Conservation (phyloP, 352 stramenopile genomes). For the Globisporangium emineosum region DNA sequence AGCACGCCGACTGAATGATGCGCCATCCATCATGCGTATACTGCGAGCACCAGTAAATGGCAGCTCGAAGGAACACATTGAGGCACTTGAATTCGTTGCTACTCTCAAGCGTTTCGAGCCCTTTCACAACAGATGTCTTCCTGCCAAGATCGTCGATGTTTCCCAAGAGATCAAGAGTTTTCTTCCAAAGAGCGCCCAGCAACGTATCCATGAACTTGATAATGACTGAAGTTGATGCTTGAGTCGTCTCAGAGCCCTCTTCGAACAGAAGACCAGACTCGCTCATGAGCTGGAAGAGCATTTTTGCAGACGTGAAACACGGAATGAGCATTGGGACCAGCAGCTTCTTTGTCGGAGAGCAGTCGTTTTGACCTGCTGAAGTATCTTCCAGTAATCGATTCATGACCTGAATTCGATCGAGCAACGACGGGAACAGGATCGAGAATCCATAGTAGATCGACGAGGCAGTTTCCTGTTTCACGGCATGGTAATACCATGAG, state of each 20-base stretch:
- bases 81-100: conserved; percentile 77
- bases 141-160: conserved; percentile 14
- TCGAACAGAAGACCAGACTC: conserved; percentile 35
- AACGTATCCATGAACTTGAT: conserved; percentile 56
- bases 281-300: conserved; percentile 79
- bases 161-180: conserved; percentile 27
- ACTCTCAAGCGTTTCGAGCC: conserved; percentile 43
- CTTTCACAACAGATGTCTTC: conserved; percentile 11
- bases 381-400: conserved; percentile 65
- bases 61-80: conserved; percentile 67
- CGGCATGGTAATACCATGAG: conserved; percentile 67
- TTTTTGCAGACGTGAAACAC: conserved; percentile 80
- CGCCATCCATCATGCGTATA: conserved; percentile 45
- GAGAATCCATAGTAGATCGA: conserved; percentile 81
- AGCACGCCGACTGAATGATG: conserved; percentile 49
- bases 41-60: conserved; percentile 74
- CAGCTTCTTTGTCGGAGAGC: conserved; percentile 48
- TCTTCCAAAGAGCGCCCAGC: conserved; percentile 46
- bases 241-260: conserved; percentile 15
- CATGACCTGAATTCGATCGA: conserved; percentile 79
- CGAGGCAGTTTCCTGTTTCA: conserved; percentile 77
- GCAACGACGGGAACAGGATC: conserved; percentile 74
- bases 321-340: conserved; percentile 81
- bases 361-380: conserved; percentile 14
- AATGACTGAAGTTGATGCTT: conserved; percentile 19